Evolutionary conservation across 2,329 filamentous ascomycete genomes (phyloP).

Genomic region (Sporothrix phasma): DNA sequence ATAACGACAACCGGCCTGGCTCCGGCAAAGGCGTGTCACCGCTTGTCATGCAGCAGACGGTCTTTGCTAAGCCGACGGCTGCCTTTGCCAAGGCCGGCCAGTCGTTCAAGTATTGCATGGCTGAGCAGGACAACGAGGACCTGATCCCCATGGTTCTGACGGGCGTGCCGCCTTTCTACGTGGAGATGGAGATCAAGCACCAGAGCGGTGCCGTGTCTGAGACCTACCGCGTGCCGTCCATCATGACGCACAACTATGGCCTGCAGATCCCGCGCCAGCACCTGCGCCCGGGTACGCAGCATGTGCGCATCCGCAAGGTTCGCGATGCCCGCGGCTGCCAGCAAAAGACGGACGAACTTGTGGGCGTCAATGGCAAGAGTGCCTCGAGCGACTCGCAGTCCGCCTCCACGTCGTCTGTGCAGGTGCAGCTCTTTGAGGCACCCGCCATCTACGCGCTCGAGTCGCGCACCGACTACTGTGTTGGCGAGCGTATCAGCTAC

Average conservation of each 20-base stretch:
- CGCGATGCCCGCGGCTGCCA: conserved; percentile 82
- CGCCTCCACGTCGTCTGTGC: conserved; percentile 42
- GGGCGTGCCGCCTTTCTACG: conserved; percentile 74
- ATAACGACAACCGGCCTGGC: conserved; percentile 53
- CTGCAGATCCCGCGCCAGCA: conserved; percentile 77
- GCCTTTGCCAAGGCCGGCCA: conserved; percentile 78
- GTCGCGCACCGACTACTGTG: conserved; percentile 78
- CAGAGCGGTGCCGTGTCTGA: conserved; percentile 72
- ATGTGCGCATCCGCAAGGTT: conserved; percentile 80
- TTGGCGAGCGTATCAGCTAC: conserved; percentile 89
- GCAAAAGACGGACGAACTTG: conserved; percentile 38
- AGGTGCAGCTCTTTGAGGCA: conserved; percentile 86
- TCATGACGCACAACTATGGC: conserved; percentile 62
- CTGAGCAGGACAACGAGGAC: conserved; percentile 72
- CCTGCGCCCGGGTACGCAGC: conserved; percentile 79
- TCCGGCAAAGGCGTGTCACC: conserved; percentile 30
- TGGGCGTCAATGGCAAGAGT: conserved; percentile 48
- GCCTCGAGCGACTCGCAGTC: conserved; percentile 32
- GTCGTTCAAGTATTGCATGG: conserved; percentile 90
- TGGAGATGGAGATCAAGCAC: conserved; percentile 91
- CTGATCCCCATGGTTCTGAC: conserved; percentile 77
- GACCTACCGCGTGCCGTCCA: conserved; percentile 69
- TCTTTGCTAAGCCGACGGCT: conserved; percentile 75
- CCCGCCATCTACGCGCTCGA: conserved; percentile 85
- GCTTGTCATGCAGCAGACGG: conserved; percentile 66